phyloP scores from a whole-genome alignment of 1,284 basidiomycete species.

The Hymenochaete sp. region DNA sequence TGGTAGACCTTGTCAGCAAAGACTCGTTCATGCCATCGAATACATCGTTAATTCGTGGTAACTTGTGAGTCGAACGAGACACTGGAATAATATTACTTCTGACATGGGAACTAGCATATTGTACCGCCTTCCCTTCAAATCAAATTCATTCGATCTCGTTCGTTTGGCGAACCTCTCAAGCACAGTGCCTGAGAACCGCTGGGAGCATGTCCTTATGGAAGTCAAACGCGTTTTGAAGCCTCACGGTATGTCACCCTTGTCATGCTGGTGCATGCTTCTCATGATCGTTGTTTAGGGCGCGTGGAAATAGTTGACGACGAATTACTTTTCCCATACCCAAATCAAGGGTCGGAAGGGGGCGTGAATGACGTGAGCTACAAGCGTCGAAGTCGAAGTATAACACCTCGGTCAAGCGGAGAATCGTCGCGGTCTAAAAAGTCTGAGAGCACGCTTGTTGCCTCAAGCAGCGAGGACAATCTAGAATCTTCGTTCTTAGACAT shows the following conservation, averaged over 20 bases:
- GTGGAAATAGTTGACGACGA: conserved; percentile 68
- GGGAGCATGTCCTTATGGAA: conserved; percentile 51
- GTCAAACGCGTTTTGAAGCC: conserved; percentile 50
- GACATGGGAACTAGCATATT: too few species aligned
- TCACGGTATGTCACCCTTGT: neutral
- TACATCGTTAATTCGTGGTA: conserved; percentile 46
- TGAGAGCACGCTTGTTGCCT: conserved; percentile 10
- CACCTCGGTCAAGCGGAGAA: neutral
- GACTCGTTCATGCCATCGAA: conserved; percentile 35
- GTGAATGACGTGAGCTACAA: too few species aligned
- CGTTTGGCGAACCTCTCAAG: conserved; percentile 59
- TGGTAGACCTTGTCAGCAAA: conserved; percentile 41
- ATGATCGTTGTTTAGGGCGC: conserved; percentile 38
- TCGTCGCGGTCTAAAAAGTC: conserved; percentile 10
- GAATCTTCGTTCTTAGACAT: conserved; percentile 15
- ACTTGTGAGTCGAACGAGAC: conserved; percentile 54
- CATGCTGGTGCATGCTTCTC: neutral
- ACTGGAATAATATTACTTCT: neutral
- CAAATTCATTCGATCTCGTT: conserved; percentile 57
- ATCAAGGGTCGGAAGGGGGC: conserved; percentile 14
- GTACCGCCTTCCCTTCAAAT: conserved; percentile 47
- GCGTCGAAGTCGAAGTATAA: neutral
- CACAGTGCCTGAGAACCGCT: conserved; percentile 48
- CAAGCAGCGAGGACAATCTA: conserved; percentile 17
- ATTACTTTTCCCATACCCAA: conserved; percentile 48